phyloP scores from a whole-genome alignment of 192 early-diverging fungal species.

The Coemansia sp. region DNA sequence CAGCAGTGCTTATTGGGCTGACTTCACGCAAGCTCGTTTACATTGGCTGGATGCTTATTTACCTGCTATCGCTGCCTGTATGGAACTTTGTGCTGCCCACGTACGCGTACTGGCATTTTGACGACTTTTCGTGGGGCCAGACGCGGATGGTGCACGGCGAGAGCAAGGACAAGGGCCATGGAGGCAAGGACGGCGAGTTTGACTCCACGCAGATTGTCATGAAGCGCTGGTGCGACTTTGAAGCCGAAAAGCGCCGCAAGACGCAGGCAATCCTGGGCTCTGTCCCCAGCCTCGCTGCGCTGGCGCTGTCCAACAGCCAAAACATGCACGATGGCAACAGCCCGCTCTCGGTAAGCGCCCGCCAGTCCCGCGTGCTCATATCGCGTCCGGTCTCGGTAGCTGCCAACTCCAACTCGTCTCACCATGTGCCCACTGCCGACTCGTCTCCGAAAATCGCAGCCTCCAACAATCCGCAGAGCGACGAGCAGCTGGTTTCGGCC shows the following conservation, averaged over 20 bases:
- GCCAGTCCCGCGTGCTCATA: conserved; percentile 25
- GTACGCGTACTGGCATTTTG: conserved; percentile 85
- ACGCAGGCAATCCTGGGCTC: conserved; percentile 49
- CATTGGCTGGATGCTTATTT: conserved; percentile 83
- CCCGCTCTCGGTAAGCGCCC: conserved; percentile 10
- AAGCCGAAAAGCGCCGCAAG: conserved; percentile 55
- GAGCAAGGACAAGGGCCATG: conserved; percentile 60
- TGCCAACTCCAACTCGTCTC: conserved; percentile 23
- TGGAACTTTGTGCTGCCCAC: conserved; percentile 78
- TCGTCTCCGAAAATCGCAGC: conserved; percentile 6
- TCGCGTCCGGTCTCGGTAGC: conserved; percentile 20
- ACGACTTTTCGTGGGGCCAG: conserved; percentile 84
- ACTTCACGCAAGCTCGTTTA: conserved; percentile 76
- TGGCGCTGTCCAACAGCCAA: conserved; percentile 24
- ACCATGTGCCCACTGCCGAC: conserved; percentile 4
- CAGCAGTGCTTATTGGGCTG: conserved; percentile 75
- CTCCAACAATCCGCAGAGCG: neutral
- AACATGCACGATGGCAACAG: neutral
- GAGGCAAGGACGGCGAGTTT: conserved; percentile 69
- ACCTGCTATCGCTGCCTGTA: conserved; percentile 66
- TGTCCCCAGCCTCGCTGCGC: conserved; percentile 31
- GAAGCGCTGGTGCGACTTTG: conserved; percentile 77
- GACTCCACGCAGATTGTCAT: conserved; percentile 70
- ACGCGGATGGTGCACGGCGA: conserved; percentile 70
- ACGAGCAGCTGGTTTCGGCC: conserved; percentile 2